phyloP scores from a whole-genome alignment of 1,139 yeast species.

The Pichia sp. region DNA sequence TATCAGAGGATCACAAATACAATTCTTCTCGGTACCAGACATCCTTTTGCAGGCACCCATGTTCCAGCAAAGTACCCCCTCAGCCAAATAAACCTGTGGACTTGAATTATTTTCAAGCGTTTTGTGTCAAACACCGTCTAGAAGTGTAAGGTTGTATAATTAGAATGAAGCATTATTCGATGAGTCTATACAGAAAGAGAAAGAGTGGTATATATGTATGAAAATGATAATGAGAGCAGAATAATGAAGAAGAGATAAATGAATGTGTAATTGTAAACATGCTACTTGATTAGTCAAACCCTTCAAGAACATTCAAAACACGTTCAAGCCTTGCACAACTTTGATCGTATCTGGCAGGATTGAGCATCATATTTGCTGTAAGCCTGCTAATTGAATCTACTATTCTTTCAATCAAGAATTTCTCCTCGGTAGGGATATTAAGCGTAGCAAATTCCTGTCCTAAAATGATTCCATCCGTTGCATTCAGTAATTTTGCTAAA shows the following conservation, averaged over 20 bases:
- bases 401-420: conserved; percentile 72
- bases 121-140: too few species aligned
- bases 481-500: conserved; percentile 48
- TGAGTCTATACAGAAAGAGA: too few species aligned
- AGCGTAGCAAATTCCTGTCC: conserved; percentile 69
- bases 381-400: conserved; percentile 78
- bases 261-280: neutral
- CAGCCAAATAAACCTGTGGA: too few species aligned
- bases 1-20: conserved; percentile 84
- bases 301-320: conserved; percentile 81
- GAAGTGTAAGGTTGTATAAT: too few species aligned
- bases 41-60: conserved; percentile 82
- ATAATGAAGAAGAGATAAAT: neutral
- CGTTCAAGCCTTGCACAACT: conserved; percentile 75
- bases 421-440: conserved; percentile 70
- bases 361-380: conserved; percentile 84
- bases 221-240: neutral
- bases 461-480: conserved; percentile 56
- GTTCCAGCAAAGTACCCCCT: conserved; percentile 40
- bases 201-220: neutral
- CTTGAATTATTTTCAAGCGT: too few species aligned
- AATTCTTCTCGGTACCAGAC: conserved; percentile 83
- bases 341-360: conserved; percentile 69
- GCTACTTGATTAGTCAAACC: conserved; percentile 35
- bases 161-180: too few species aligned